Conservation (phyloP, 441 rosid genomes). For the Croton laevigatus region DNA sequence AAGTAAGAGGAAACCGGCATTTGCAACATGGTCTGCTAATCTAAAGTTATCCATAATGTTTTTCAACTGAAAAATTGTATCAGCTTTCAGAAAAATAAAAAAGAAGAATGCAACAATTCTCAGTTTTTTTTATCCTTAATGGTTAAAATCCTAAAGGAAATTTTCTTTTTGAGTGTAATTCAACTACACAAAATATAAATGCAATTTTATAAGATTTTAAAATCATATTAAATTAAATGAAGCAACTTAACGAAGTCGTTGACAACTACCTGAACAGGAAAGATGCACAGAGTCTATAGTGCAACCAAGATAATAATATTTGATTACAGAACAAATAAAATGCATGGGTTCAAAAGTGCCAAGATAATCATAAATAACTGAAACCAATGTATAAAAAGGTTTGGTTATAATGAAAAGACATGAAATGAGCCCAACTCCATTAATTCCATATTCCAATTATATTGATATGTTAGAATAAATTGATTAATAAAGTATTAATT, state of each 20-base stretch:
- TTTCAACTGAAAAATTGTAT: too few species aligned
- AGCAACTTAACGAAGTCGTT: not conserved
- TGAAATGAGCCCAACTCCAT: not conserved
- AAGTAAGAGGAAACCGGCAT: not conserved
- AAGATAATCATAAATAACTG: not conserved
- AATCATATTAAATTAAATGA: not conserved
- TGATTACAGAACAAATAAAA: not conserved
- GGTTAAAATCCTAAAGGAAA: not conserved
- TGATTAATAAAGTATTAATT: too few species aligned
- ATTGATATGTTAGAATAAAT: too few species aligned
- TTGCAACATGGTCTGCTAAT: not conserved
- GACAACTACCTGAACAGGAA: not conserved
- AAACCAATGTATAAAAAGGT: not conserved
- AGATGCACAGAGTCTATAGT: not conserved
- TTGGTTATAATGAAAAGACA: not conserved
- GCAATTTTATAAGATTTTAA: not conserved
- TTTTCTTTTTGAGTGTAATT: not conserved
- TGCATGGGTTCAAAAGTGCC: not conserved
- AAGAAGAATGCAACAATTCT: too few species aligned
- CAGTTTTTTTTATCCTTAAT: not conserved
- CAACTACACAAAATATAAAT: not conserved
- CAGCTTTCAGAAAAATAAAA: too few species aligned
- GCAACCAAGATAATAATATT: not conserved
- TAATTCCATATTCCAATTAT: too few species aligned
- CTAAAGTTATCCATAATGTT: not conserved